A percentile compares a stretch with the other conserved stretches of the same genome.
These are phyloP conservation scores for Rutstroemia sp. DNA, from an alignment of 2,329 filamentous ascomycete species.

Conservation along the genomic window DNA sequence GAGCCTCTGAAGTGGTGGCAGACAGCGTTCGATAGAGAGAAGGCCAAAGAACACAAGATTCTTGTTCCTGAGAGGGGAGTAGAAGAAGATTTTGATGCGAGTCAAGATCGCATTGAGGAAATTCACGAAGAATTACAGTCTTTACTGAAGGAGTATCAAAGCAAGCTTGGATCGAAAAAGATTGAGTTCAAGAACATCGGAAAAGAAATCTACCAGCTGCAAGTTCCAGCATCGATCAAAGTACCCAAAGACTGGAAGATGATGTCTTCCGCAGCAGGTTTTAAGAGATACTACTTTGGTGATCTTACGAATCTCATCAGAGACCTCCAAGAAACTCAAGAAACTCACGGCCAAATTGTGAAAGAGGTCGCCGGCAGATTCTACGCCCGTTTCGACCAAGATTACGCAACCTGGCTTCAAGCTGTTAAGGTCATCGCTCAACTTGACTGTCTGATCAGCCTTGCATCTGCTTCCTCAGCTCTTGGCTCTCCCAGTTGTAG, in stretches of 20 bases:
- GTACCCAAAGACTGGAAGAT: slow-evolving; percentile 86
- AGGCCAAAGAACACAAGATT: slow-evolving; percentile 71
- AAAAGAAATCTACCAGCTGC: slow-evolving; percentile 95
- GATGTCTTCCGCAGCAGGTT: slow-evolving; percentile 86
- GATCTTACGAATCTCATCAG: slow-evolving; percentile 78
- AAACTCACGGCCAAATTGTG: slow-evolving; percentile 84
- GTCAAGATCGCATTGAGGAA: slow-evolving; percentile 65
- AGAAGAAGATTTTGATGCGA: slow-evolving; percentile 86
- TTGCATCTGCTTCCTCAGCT: slow-evolving; percentile 79
- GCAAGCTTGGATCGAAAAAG: slow-evolving; percentile 62
- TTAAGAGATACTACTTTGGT: slow-evolving; percentile 90
- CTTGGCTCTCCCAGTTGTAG: slow-evolving; percentile 84
- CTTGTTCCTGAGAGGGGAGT: slow-evolving; percentile 81
- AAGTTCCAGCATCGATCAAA: slow-evolving; percentile 77
- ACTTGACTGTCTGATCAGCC: slow-evolving; percentile 87
- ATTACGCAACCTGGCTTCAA: slow-evolving; percentile 78
- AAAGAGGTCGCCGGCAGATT: slow-evolving; percentile 80
- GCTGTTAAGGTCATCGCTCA: slow-evolving; percentile 88
- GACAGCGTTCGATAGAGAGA: slow-evolving; percentile 77
- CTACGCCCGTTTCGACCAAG: slow-evolving; percentile 78
- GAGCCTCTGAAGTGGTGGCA: slow-evolving; percentile 77
- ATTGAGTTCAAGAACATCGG: slow-evolving; percentile 78
- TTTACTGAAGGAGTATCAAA: slow-evolving; percentile 64
- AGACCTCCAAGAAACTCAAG: slow-evolving; percentile 85
- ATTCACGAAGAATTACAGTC: slow-evolving; percentile 67